phyloP scores from a whole-genome alignment of 305 asterid species.

The Plantago coronopus region DNA sequence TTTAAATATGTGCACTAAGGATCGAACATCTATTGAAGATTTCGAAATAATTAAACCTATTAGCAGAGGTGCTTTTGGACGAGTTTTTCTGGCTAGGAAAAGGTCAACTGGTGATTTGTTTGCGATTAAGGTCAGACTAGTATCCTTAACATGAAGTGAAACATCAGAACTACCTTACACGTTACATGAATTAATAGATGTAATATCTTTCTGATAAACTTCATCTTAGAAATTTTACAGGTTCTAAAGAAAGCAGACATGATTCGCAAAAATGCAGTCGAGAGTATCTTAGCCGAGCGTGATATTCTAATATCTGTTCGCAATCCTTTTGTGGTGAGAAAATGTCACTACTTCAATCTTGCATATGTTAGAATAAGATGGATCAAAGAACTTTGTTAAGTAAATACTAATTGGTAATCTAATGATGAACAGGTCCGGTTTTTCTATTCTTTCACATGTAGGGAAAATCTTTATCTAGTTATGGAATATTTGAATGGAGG shows the following conservation, averaged over 20 bases:
- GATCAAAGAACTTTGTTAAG: slow-evolving; percentile 21
- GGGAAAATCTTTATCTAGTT: slow-evolving; percentile 98
- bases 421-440: slow-evolving; percentile 93
- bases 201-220: slow-evolving; percentile 16
- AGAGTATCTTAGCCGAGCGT: slow-evolving; percentile 94
- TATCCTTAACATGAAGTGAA: slow-evolving; percentile 16
- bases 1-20: slow-evolving; percentile 66
- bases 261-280: slow-evolving; percentile 98
- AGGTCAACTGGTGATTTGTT: slow-evolving; percentile 96
- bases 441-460: slow-evolving; percentile 99
- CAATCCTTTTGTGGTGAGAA: slow-evolving; percentile 98
- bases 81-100: slow-evolving; percentile 92
- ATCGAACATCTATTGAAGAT: slow-evolving; percentile 92
- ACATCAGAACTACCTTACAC: slow-evolving; percentile 16
- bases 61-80: slow-evolving; percentile 98
- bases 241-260: slow-evolving; percentile 94
- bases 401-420: slow-evolving; percentile 46
- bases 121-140: slow-evolving; percentile 83
- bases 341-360: slow-evolving; percentile 23
- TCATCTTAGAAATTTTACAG: slow-evolving; percentile 39
- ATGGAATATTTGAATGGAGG: slow-evolving; percentile 99
- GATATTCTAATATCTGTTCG: slow-evolving; percentile 94
- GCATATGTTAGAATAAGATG: slow-evolving; percentile 15
- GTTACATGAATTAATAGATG: slow-evolving; percentile 18
- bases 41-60: slow-evolving; percentile 98